Base-by-base conservation (phyloP, 2,329 filamentous ascomycete genomes). In the Neocucurbitaria cava region DNA sequence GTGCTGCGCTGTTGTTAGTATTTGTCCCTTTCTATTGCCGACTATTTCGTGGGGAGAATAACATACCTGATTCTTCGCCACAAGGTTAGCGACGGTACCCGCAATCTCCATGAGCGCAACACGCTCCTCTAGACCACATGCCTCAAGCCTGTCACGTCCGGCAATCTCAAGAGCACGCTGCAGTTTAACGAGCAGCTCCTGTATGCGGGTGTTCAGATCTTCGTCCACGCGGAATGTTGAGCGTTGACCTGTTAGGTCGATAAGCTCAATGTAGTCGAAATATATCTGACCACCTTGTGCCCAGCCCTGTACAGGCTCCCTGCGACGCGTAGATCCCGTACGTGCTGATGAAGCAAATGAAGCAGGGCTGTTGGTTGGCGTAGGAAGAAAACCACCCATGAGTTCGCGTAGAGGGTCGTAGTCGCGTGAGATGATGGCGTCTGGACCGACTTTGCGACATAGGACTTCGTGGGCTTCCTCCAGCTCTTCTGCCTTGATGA, bases 71-170 rank as follows among this genome's bases (percentile, higher is more conserved):
- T 76, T 68, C 60, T 71, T 68, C 2, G 87, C 79, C 54, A 89
- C 84, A 71, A 87, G 84, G 58, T 84, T 83, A 9, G 89, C 90
- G 55, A 94, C 86, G 41, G 87, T 82, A 48, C 86, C 86, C 42
- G 89, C 89, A 84, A 96, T 96, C 69, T 96, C 92, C 60, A 89
- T 87, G 49, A 94, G 83, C 0, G 92, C 91, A 38, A 93, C 91
- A 48, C 86, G 76, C 52, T 83, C 80, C 49, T 79, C 77, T 6
- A 86, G 75, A 13, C 82, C 74, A 49, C 77, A 78, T 20, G 79
- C 59, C 15, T 77, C 75, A 17, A 69, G 69, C 24, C 66, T 46
- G 20, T 77, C 74, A 36, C 79, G 76, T 28, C 77, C 79, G 48
- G 76, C 69, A 28, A 60, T 64, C 24, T 74, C 72, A 20, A 78